These are phyloP conservation scores for Xanthoparmelia taractica DNA, from an alignment of 495 filamentous ascomycete species.

Conservation along the genomic window DNA sequence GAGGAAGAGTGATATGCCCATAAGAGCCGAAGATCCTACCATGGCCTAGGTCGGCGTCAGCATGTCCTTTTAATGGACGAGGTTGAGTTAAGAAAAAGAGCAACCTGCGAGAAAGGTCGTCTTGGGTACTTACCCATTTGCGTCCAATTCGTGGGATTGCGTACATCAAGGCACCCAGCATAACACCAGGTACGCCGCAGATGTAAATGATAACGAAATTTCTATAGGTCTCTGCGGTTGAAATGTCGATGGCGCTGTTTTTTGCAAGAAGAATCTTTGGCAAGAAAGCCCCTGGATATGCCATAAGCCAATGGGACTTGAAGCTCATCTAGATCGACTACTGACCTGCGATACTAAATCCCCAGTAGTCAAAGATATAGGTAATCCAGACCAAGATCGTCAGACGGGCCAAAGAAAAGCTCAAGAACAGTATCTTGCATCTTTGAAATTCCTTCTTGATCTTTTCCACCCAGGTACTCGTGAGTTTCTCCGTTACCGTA, in stretches of 20 bases:
- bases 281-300: constrained; percentile 33
- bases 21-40: constrained; percentile 40
- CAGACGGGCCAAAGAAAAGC: constrained; percentile 31
- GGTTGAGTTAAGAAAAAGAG: background rate
- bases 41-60: constrained; percentile 27
- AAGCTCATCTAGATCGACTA: background rate
- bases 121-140: constrained; percentile 33
- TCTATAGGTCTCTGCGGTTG: constrained; percentile 34
- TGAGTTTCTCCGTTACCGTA: constrained; percentile 24
- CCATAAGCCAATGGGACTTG: background rate
- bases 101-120: too few species aligned
- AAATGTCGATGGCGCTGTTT: constrained; percentile 31
- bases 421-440: constrained; percentile 36
- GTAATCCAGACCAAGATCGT: constrained; percentile 39
- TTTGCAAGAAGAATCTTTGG: constrained; percentile 37
- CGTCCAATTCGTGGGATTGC: constrained; percentile 35
- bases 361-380: constrained; percentile 38
- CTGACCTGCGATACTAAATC: constrained; percentile 38
- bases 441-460: constrained; percentile 31
- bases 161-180: constrained; percentile 37
- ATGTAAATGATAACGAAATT: constrained; percentile 41
- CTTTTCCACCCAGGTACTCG: constrained; percentile 27
- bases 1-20: constrained; percentile 39
- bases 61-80: background rate
- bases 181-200: constrained; percentile 38